phyloP scores from a whole-genome alignment of 2,329 filamentous ascomycete species.

The Colletotrichum sp. region DNA sequence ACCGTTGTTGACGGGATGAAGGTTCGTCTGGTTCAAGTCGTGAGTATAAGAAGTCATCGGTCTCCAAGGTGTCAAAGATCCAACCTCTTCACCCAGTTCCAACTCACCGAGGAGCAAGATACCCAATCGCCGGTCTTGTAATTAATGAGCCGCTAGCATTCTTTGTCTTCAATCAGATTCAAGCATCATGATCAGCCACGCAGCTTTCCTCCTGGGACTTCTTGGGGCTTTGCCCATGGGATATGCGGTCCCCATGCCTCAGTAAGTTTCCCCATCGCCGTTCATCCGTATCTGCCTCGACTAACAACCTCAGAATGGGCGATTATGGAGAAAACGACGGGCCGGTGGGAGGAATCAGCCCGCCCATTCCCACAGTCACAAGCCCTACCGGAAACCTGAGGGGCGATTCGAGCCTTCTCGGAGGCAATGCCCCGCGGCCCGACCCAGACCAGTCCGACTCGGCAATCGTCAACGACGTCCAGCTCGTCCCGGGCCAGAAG shows the following conservation, averaged over 20 bases:
- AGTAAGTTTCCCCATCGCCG: background rate
- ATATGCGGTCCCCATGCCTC: background rate
- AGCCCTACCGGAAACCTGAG: conserved; percentile 43
- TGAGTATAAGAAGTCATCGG: background rate
- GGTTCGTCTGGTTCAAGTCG: background rate
- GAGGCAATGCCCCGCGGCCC: conserved; percentile 42
- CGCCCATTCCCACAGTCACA: conserved; percentile 42
- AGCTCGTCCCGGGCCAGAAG: conserved; percentile 55
- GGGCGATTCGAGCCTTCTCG: conserved; percentile 42
- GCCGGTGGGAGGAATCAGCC: conserved; percentile 43
- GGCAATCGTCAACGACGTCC: conserved; percentile 40
- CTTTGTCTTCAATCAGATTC: background rate
- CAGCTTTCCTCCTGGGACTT: background rate
- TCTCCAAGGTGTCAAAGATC: background rate
- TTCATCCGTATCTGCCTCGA: background rate
- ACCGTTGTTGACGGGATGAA: background rate
- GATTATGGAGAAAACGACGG: conserved; percentile 47
- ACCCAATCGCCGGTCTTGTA: background rate
- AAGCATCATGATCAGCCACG: background rate
- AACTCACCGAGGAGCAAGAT: background rate
- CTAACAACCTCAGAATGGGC: conserved; percentile 33
- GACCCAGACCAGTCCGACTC: conserved; percentile 37
- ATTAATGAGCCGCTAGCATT: background rate
- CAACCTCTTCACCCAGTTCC: background rate
- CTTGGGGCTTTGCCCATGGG: conserved; percentile 1